phyloP scores from a whole-genome alignment of 148 eudicot genomes.

The Vaccinium macrocarpon region DNA sequence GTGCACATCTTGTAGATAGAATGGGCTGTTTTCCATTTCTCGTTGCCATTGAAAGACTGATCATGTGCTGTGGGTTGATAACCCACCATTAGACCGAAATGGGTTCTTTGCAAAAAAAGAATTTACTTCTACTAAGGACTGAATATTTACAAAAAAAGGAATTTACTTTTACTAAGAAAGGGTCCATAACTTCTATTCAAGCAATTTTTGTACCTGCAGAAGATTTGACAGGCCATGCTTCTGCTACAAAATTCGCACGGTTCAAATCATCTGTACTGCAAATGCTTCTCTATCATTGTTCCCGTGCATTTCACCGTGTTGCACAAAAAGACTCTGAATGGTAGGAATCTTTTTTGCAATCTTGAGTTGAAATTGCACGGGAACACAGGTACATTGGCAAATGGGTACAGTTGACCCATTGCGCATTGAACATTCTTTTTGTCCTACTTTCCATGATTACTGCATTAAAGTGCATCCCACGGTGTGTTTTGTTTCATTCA shows the following conservation, averaged over 20 bases:
- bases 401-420: not conserved
- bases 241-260: too few species aligned
- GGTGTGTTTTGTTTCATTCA: not conserved
- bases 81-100: too few species aligned
- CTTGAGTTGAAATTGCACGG: not conserved
- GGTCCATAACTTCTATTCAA: too few species aligned
- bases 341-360: not conserved
- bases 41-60: not conserved
- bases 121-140: too few species aligned
- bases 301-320: not conserved
- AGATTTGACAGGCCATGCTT: too few species aligned
- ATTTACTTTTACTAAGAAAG: too few species aligned
- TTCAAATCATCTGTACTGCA: not conserved
- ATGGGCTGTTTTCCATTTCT: not conserved
- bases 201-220: too few species aligned
- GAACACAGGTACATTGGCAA: not conserved
- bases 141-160: too few species aligned
- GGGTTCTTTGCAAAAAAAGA: too few species aligned
- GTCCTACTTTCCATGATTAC: not conserved
- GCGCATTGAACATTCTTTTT: not conserved
- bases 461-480: not conserved
- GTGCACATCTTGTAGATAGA: not conserved
- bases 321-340: not conserved
- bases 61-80: not conserved
- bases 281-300: not conserved